These are phyloP conservation scores for Brasenia schreberi DNA, from an alignment of 164 flowering plant genomes.

Conservation along the genomic window DNA sequence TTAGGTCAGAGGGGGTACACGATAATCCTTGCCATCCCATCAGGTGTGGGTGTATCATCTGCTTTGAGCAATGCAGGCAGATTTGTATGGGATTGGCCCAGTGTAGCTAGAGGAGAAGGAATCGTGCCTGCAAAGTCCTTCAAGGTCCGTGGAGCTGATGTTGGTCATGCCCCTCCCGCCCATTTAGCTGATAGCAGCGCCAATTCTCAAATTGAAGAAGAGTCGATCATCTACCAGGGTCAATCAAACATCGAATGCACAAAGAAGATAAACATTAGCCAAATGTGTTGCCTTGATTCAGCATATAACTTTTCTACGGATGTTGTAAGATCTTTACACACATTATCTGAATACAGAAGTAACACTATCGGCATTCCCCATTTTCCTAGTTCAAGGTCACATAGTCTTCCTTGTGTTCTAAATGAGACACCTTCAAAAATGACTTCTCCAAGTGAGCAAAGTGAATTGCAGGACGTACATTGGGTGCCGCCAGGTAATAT, in stretches of 20 bases:
- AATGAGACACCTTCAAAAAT: slow-evolving; percentile 24
- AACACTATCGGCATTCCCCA: slow-evolving; percentile 21
- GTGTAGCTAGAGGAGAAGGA: slow-evolving; percentile 90
- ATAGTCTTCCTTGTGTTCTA: slow-evolving; percentile 41
- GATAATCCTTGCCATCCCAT: slow-evolving; percentile 77
- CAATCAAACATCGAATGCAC: slow-evolving; percentile 23
- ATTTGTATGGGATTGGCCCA: slow-evolving; percentile 95
- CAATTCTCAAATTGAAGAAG: slow-evolving; percentile 49
- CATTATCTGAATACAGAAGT: slow-evolving; percentile 34
- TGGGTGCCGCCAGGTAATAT: slow-evolving; percentile 91
- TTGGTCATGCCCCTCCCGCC: not conserved
- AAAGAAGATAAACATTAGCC: slow-evolving; percentile 12
- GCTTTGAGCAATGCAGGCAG: slow-evolving; percentile 84
- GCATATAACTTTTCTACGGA: slow-evolving; percentile 21
- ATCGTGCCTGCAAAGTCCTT: slow-evolving; percentile 48
- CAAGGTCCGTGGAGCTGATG: slow-evolving; percentile 14
- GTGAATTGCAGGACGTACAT: slow-evolving; percentile 17
- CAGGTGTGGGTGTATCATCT: slow-evolving; percentile 72
- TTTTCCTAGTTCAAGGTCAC: slow-evolving; percentile 35
- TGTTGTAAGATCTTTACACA: slow-evolving; percentile 29
- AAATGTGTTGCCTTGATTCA: slow-evolving; percentile 20
- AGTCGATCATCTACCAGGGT: slow-evolving; percentile 64
- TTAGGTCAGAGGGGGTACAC: slow-evolving; percentile 96
- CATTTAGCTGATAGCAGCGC: slow-evolving; percentile 13
- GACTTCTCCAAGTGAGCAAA: slow-evolving; percentile 16